Conservation (phyloP, 2,329 filamentous ascomycete species). For the Lanzia echinophila region DNA sequence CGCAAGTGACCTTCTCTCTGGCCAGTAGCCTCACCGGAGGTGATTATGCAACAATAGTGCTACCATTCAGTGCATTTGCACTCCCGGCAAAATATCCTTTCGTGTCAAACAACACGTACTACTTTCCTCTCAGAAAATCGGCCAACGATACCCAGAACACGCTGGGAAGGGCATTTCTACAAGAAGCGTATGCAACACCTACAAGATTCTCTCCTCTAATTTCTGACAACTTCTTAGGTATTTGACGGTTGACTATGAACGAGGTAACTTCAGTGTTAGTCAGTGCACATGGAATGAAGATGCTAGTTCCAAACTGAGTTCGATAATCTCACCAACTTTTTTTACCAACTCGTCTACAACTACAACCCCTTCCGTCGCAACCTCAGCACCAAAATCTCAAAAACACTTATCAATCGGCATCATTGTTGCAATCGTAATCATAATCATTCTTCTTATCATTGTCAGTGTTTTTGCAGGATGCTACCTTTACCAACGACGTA, state of each 20-base stretch:
- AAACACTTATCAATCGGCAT: too few species aligned
- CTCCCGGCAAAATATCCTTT: slow-evolving; percentile 19
- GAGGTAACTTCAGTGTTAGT: slow-evolving; percentile 24
- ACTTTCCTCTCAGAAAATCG: slow-evolving; percentile 33
- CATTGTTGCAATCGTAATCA: too few species aligned
- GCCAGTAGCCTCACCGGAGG: slow-evolving; percentile 13
- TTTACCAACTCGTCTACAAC: neutral
- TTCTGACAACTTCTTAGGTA: slow-evolving; percentile 15
- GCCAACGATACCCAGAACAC: slow-evolving; percentile 31
- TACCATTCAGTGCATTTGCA: slow-evolving; percentile 26
- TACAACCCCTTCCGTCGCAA: slow-evolving; percentile 14
- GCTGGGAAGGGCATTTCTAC: slow-evolving; percentile 34
- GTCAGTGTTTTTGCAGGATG: too few species aligned
- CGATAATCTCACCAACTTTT: slow-evolving; percentile 13
- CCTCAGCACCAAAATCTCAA: too few species aligned
- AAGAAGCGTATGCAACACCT: slow-evolving; percentile 30
- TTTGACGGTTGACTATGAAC: slow-evolving; percentile 27
- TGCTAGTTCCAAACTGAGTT: slow-evolving; percentile 9
- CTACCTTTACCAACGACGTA: too few species aligned
- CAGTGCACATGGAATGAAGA: slow-evolving; percentile 20
- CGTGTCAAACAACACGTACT: slow-evolving; percentile 39
- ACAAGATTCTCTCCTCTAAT: neutral
- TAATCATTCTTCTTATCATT: too few species aligned
- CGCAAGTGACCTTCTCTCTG: slow-evolving; percentile 27
- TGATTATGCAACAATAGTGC: slow-evolving; percentile 25